Conservation (phyloP, 805 yeast genomes). For the Ogataea nonfermentans region DNA sequence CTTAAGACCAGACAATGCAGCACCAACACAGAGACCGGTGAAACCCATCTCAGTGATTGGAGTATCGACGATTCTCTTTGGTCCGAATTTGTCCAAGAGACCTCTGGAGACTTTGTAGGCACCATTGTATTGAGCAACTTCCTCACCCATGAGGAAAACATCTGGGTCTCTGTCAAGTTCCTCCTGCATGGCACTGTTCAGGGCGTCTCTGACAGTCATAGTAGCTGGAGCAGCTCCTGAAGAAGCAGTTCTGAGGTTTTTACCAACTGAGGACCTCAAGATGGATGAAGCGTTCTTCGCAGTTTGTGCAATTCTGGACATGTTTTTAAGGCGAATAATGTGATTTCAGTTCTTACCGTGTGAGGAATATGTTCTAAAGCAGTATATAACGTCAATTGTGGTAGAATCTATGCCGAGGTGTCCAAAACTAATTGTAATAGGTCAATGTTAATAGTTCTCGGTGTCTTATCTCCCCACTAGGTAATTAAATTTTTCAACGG, state of each 20-base stretch:
- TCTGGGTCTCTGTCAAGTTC: constrained; percentile 94
- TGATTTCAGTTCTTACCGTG: neutral
- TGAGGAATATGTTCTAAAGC: neutral
- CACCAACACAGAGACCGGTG: constrained; percentile 92
- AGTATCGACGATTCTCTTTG: constrained; percentile 88
- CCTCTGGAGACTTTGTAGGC: constrained; percentile 98
- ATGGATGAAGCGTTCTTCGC: constrained; percentile 19
- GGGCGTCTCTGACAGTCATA: constrained; percentile 95
- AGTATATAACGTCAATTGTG: constrained; percentile 1
- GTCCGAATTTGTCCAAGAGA: constrained; percentile 91
- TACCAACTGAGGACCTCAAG: constrained; percentile 26
- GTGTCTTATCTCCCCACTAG: constrained; percentile 13
- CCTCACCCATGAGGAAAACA: constrained; percentile 97
- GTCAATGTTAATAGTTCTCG: neutral
- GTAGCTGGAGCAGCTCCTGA: constrained; percentile 50
- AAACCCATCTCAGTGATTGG: constrained; percentile 99
- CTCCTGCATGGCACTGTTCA: constrained; percentile 93
- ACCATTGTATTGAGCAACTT: constrained; percentile 98
- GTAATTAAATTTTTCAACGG: constrained; percentile 10
- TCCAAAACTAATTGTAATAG: neutral
- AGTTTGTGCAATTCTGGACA: constrained; percentile 14
- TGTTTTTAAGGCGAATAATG: neutral
- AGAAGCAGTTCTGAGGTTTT: constrained; percentile 41
- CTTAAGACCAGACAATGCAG: constrained; percentile 93
- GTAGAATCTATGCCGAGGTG: neutral